Evolutionary conservation across 345 rosid species (phyloP), one percentile per base, ranked within the genome.

Genomic region (Erodium maritimum): DNA sequence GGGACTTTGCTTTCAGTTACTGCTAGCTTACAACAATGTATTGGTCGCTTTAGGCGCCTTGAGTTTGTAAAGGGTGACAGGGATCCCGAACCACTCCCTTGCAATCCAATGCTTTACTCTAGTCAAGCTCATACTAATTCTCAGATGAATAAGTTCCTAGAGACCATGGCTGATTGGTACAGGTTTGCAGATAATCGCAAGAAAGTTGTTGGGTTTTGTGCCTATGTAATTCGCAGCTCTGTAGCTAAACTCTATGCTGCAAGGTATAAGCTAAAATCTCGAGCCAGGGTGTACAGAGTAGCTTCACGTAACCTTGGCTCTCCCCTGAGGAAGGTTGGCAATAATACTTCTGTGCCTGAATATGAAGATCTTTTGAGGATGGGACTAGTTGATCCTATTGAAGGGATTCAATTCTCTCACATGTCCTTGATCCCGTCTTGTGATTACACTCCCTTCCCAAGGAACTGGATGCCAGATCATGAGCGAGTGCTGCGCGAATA

Each of bases 81-180:
- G 66, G 97, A 93, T 78, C 97, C 97, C 0, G 99, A 93, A 75
- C 96, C 95, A 51, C 72, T 89, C 71, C 96, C 99, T 48, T 93
- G 97, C 72, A 82, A 63, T 65, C 94, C 97, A 1, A 89, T 93
- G 99, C 88, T 93, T 22, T 89, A 85, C 75, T 89, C 97, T 4
- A 80, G 95, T 77, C 99, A 93, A 74, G 89, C 97, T 71, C 99
- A 89, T 78, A 80, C 83, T 45, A 93, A 89, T 71, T 74, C 97
- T 17, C 99, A 89, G 73, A 89, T 93, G 99, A 93, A 93, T 68
- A 93, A 89, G 77, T 85, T 89, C 72, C 95, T 93, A 52, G 97
- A 89, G 76, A 87, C 97, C 56, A 78, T 89, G 88, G 99, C 99
- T 67, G 97, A 93, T 67, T 93, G 99, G 95, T 93, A 89, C 58